These are phyloP conservation scores for Aspergillus sp. DNA, from an alignment of 2,329 filamentous ascomycete genomes.

Conservation along the genomic window DNA sequence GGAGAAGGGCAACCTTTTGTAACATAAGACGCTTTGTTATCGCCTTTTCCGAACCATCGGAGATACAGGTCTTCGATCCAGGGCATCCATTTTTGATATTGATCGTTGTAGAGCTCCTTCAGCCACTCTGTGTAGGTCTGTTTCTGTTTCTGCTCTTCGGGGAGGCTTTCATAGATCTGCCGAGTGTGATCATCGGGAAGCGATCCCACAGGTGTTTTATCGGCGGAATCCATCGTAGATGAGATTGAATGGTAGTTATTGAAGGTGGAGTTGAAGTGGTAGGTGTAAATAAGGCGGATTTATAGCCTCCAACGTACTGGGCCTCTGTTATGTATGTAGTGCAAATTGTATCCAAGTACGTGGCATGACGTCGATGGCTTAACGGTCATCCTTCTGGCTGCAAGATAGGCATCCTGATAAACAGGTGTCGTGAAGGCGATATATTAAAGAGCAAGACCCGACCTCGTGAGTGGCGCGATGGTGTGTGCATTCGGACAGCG, in stretches of 20 bases:
- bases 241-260: neutral
- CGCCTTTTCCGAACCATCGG: conserved; percentile 52
- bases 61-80: conserved; percentile 58
- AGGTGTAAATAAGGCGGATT: too few relatives aligned
- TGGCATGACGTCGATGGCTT: too few relatives aligned
- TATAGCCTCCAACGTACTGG: too few relatives aligned
- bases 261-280: neutral
- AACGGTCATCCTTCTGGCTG: too few relatives aligned
- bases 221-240: neutral
- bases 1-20: conserved; percentile 45
- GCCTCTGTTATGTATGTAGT: too few relatives aligned
- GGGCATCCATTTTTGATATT: conserved; percentile 56
- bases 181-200: conserved; percentile 18
- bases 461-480: too few relatives aligned
- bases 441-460: too few relatives aligned
- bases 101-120: conserved; percentile 47
- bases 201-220: neutral
- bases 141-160: conserved; percentile 16
- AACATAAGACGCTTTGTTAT: conserved; percentile 56
- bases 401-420: too few relatives aligned
- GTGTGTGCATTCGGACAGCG: too few relatives aligned
- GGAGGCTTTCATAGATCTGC: conserved; percentile 17
- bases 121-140: conserved; percentile 39
- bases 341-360: too few relatives aligned
- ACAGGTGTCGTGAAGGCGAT: too few relatives aligned